phyloP scores from a whole-genome alignment of 495 filamentous ascomycete species.

The Hypomontagnella submonticulosa region DNA sequence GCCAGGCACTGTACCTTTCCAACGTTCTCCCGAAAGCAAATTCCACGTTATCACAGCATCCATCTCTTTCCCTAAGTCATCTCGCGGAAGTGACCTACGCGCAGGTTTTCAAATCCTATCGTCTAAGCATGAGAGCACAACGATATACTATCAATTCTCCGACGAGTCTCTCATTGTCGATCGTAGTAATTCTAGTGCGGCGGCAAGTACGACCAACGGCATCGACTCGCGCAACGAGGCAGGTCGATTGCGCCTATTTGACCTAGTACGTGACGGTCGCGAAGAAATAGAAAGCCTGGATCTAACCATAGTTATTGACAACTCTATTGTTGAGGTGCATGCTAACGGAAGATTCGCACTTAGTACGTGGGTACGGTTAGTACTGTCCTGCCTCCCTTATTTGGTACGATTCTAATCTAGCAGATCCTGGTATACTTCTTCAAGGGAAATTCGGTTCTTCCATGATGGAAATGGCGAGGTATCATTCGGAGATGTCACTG shows the following conservation, averaged over 20 bases:
- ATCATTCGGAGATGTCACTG: conserved; percentile 35
- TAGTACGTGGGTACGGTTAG: conserved; percentile 45
- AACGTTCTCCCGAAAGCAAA: conserved; percentile 21
- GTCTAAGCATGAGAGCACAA: conserved; percentile 46
- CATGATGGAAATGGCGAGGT: conserved; percentile 35
- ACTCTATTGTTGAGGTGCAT: conserved; percentile 54
- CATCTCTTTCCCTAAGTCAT: conserved; percentile 23
- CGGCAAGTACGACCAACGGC: conserved; percentile 42
- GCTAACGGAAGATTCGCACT: conserved; percentile 55
- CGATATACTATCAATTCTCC: conserved; percentile 47
- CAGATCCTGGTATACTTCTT: conserved; percentile 41
- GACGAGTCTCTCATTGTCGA: conserved; percentile 44
- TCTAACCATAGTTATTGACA: conserved; percentile 55
- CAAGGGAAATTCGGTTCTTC: conserved; percentile 40
- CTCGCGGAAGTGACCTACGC: conserved; percentile 36
- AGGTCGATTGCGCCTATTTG: conserved; percentile 44
- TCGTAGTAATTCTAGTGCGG: conserved; percentile 41
- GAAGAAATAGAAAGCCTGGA: conserved; percentile 41
- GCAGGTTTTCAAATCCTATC: conserved; percentile 44
- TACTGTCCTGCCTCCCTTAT: neutral
- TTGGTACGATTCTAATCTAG: conserved; percentile 14
- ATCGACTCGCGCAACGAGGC: conserved; percentile 39
- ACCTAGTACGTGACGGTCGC: conserved; percentile 21
- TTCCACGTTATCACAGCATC: conserved; percentile 37
- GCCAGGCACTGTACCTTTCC: conserved; percentile 29